Base-by-base conservation (phyloP, 768 basidiomycete species). In the Cystofilobasidium ferigula region DNA sequence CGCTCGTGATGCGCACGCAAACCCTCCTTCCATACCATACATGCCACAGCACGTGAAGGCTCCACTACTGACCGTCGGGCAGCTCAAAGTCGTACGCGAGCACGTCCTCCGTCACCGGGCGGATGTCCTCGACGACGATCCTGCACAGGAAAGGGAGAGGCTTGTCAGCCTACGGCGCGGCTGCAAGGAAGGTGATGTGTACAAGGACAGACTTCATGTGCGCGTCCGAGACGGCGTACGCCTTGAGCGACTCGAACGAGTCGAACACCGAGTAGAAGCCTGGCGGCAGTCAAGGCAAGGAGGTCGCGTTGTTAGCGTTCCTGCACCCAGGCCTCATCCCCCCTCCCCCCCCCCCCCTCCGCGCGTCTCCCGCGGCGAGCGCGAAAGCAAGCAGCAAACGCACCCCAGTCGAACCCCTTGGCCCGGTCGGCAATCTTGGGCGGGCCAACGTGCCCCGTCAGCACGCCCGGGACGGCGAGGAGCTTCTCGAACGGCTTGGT, bases 21-120 rank as follows among this genome's bases (percentile, higher is more conserved):
- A 40, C 7, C 20, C 40, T 14, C 40, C 13, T 42, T 6, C 40
- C 20, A 18, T 3, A 12, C 16, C 40, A 3, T 42, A 14, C 40
- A 14, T 42, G n/a, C n/a, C n/a, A n/a, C n/a, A n/a, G n/a, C n/a
- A n/a, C n/a, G n/a, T 38, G 7, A 8, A 7, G 7, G 8, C 14
- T 38, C 36, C 7, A 8, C 36, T 42, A 42, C 7, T 14, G 40
- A 3, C 20, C 40, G 40, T 42, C 40, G 5, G 40, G 40, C 40
- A 76, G 63, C 69, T 76, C 75, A 43, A 74, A 74, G 61, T 76
- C 75, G 65, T 76, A 76, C 16, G 75, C 75, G 59, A 76, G 12
- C 40, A 76, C 68, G 43, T 76, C 75, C 71, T 51, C 16, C 24
- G 40, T 61, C 47, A 58, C 43, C 18, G 64, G 64, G 26, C 45